These are phyloP conservation scores for Strigomonas culicis DNA, from an alignment of 208 protist genomes.

Conservation along the genomic window DNA sequence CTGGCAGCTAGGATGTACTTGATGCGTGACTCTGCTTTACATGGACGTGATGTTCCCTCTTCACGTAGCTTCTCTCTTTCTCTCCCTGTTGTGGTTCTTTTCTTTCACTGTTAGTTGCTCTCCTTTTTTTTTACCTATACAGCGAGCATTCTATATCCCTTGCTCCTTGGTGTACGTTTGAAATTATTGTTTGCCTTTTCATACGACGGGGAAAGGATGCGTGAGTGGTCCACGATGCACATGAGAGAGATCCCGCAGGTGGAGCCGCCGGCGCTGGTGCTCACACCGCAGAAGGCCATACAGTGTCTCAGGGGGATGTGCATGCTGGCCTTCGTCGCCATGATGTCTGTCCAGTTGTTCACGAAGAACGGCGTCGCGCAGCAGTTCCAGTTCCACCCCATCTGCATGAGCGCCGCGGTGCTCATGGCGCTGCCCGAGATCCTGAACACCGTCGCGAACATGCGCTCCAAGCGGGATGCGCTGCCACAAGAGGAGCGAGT, in stretches of 20 bases:
- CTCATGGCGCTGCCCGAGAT: not conserved
- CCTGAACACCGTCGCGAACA: not conserved
- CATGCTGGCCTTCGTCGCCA: too few relatives aligned
- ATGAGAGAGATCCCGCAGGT: too few relatives aligned
- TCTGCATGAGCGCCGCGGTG: not conserved
- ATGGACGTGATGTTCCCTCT: too few relatives aligned
- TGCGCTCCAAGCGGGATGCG: not conserved
- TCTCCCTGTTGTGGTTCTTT: conserved; percentile 15
- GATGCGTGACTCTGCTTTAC: not conserved
- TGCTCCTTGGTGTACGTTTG: not conserved
- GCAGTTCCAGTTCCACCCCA: conserved; percentile 3
- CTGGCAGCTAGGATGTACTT: not conserved
- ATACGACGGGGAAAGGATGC: too few relatives aligned
- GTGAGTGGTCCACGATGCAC: too few relatives aligned
- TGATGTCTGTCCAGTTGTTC: not conserved
- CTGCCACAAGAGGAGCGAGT: conserved; percentile 2
- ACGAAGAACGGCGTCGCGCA: not conserved
- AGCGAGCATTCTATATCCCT: not conserved
- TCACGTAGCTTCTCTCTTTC: conserved; percentile 13
- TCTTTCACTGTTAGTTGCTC: not conserved
- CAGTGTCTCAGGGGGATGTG: too few relatives aligned
- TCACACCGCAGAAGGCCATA: too few relatives aligned
- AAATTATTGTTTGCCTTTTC: too few relatives aligned
- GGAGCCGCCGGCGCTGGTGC: too few relatives aligned
- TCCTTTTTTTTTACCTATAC: conserved; percentile 3